Evolutionary conservation across 2,329 filamentous ascomycete species (phyloP).

Genomic region (Penicillium brevicompactum): DNA sequence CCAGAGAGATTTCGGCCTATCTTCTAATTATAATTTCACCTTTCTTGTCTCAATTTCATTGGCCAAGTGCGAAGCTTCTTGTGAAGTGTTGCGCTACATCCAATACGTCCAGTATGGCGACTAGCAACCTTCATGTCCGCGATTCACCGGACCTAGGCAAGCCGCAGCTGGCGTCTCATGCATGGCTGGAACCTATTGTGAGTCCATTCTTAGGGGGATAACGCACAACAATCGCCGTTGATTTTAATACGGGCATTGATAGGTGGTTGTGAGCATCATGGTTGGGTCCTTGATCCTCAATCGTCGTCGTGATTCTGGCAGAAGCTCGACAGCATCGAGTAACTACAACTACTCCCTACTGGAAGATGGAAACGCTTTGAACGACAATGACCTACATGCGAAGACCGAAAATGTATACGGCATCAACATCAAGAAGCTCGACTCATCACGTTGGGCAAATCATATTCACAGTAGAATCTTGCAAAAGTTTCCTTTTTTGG

Average conservation of each 20-base stretch:
- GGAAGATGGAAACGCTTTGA: slow-evolving; percentile 33
- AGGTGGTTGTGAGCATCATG: slow-evolving; percentile 56
- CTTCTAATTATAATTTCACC: background rate
- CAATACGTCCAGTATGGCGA: background rate
- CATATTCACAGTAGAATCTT: slow-evolving; percentile 64
- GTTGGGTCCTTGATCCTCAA: slow-evolving; percentile 53
- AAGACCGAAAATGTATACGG: slow-evolving; percentile 43
- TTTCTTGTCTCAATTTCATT: background rate
- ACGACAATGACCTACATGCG: slow-evolving; percentile 50
- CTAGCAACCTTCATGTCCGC: background rate
- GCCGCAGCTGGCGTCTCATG: slow-evolving; percentile 38
- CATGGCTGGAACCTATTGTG: slow-evolving; percentile 40
- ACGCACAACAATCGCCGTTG: background rate
- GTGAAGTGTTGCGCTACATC: background rate
- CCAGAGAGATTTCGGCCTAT: no score
- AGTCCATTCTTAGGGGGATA: slow-evolving; percentile 7
- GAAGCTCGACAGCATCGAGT: slow-evolving; percentile 6
- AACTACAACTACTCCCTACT: background rate
- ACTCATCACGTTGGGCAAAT: slow-evolving; percentile 62
- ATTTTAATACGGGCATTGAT: background rate
- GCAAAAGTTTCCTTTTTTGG: slow-evolving; percentile 68
- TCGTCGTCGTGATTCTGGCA: slow-evolving; percentile 46
- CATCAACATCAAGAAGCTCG: slow-evolving; percentile 56
- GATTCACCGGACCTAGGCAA: slow-evolving; percentile 34
- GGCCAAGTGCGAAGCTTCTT: background rate